phyloP scores from a whole-genome alignment of 2,329 filamentous ascomycete genomes.

The Sporothrix humicola region DNA sequence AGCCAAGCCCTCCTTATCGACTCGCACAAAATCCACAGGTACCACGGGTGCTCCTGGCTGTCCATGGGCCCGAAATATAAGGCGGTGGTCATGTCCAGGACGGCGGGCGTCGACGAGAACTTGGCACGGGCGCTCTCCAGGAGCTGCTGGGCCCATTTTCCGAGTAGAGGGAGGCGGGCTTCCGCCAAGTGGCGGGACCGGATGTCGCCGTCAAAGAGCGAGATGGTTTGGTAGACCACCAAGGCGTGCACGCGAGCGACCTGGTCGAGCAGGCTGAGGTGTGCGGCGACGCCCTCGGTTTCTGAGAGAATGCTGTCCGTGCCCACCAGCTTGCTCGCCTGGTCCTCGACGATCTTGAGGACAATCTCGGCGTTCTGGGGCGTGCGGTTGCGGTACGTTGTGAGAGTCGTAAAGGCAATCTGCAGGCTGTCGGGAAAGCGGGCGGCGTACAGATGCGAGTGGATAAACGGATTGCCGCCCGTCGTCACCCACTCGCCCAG shows the following conservation, averaged over 20 bases:
- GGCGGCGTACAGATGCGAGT: conserved; percentile 41
- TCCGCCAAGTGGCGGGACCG: conserved; percentile 49
- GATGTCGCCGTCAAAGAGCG: conserved; percentile 59
- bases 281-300: no score
- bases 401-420: conserved; percentile 42
- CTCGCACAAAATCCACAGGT: conserved; percentile 45
- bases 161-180: conserved; percentile 39
- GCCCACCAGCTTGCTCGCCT: conserved; percentile 27
- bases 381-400: conserved; percentile 39
- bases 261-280: conserved; percentile 37
- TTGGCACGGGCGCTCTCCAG: conserved; percentile 5
- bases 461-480: conserved; percentile 45
- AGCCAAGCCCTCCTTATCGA: conserved; percentile 44
- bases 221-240: conserved; percentile 56
- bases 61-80: conserved; percentile 17
- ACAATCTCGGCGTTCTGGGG: conserved; percentile 34
- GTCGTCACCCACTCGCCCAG: conserved; percentile 42
- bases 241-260: conserved; percentile 56
- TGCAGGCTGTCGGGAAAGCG: conserved; percentile 42
- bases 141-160: conserved; percentile 23
- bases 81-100: conserved; percentile 24
- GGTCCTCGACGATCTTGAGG: conserved; percentile 38
- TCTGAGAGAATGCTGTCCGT: not conserved
- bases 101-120: conserved; percentile 7
- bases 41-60: conserved; percentile 37